A percentile compares a stretch with the other conserved stretches of the same genome.
These are phyloP conservation scores for Akebia trifoliata DNA, from an alignment of 164 flowering plant species.

Conservation along the genomic window DNA sequence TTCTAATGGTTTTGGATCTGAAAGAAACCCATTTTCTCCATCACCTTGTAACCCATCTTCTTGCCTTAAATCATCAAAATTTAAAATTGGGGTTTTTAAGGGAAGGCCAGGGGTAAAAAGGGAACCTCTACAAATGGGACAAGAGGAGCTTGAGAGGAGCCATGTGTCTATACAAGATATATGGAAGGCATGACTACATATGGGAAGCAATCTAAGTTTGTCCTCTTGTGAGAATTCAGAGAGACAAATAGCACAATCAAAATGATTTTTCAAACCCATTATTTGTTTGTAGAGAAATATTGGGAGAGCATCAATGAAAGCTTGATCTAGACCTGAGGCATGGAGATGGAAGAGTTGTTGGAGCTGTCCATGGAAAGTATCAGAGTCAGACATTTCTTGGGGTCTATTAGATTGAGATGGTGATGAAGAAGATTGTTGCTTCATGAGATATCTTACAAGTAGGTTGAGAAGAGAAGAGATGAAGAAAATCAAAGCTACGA, in stretches of 20 bases:
- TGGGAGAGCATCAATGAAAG: conserved; percentile 72
- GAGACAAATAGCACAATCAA: conserved; percentile 87
- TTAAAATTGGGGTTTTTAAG: conserved; percentile 39
- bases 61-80: conserved; percentile 29
- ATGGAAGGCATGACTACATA: conserved; percentile 83
- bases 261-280: conserved; percentile 63
- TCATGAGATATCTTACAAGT: conserved; percentile 48
- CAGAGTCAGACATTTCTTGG: conserved; percentile 41
- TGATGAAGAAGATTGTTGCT: conserved; percentile 45
- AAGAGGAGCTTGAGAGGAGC: conserved; percentile 82
- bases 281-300: conserved; percentile 66
- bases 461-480: conserved; percentile 62
- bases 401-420: conserved; percentile 40
- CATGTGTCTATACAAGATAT: conserved; percentile 77
- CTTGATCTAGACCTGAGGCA: conserved; percentile 83
- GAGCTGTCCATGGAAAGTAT: conserved; percentile 65
- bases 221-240: conserved; percentile 63
- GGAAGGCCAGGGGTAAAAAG: conserved; percentile 30
- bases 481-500: conserved; percentile 59
- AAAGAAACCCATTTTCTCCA: conserved; percentile 24
- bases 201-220: conserved; percentile 65
- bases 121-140: conserved; percentile 73
- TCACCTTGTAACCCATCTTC: conserved; percentile 27
- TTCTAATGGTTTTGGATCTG: conserved; percentile 21
- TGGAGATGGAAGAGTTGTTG: conserved; percentile 81